These are phyloP conservation scores for Aspergillus chevalieri DNA, from an alignment of 2,329 filamentous ascomycete species.

Conservation along the genomic window DNA sequence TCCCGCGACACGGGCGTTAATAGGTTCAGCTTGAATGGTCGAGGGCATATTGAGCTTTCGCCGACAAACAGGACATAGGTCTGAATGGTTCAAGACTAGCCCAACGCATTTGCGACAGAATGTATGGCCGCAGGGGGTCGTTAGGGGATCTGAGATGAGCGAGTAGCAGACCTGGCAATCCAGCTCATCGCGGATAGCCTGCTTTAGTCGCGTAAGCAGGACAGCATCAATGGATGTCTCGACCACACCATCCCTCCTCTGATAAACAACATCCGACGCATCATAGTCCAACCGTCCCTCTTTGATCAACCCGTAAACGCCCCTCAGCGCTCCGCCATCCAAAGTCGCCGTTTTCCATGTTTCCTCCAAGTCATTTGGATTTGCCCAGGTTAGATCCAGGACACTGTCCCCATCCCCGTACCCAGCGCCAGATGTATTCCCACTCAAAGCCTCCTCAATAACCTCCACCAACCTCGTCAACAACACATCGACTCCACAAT, in stretches of 20 bases:
- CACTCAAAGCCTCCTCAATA: slow-evolving; percentile 38
- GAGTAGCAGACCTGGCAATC: slow-evolving; percentile 88
- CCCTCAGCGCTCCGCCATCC: slow-evolving; percentile 41
- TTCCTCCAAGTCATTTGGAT: slow-evolving; percentile 4
- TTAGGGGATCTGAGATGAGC: slow-evolving; percentile 73
- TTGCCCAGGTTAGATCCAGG: slow-evolving; percentile 24
- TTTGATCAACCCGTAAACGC: slow-evolving; percentile 61
- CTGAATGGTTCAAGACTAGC: slow-evolving; percentile 69
- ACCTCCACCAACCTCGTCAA: slow-evolving; percentile 64
- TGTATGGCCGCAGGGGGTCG: slow-evolving; percentile 81
- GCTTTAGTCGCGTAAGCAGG: slow-evolving; percentile 52
- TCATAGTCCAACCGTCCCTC: slow-evolving; percentile 54
- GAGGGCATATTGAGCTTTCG: slow-evolving; percentile 53
- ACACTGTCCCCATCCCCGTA: slow-evolving; percentile 24
- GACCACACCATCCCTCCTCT: slow-evolving; percentile 19
- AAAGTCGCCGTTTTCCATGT: slow-evolving; percentile 4
- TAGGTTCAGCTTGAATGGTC: slow-evolving; percentile 44
- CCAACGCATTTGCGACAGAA: slow-evolving; percentile 77
- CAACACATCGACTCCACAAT: slow-evolving; percentile 72
- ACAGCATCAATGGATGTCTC: not conserved
- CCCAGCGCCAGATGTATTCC: not conserved
- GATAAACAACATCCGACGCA: slow-evolving; percentile 50
- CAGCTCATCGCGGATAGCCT: slow-evolving; percentile 61
- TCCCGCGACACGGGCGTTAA: slow-evolving; percentile 58
- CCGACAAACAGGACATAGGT: slow-evolving; percentile 75